These are phyloP conservation scores for Lumnitzera littorea DNA, from an alignment of 345 rosid genomes.

Conservation along the genomic window DNA sequence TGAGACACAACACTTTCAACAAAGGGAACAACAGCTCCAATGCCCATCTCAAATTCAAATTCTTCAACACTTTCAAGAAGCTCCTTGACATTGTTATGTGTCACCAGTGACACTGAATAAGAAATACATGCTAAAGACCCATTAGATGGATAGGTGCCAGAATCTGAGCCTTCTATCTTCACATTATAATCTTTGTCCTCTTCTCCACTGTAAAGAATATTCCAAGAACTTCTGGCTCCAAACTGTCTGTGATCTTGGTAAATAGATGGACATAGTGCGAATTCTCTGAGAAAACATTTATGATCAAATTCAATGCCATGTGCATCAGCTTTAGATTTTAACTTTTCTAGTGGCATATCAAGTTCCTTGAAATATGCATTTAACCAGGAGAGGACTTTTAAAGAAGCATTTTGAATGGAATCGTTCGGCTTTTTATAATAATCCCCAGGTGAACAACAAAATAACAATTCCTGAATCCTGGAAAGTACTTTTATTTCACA, in stretches of 20 bases:
- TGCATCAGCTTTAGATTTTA: constrained; percentile 27
- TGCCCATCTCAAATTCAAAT: constrained; percentile 88
- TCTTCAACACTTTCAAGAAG: constrained; percentile 77
- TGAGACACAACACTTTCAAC: constrained; percentile 60
- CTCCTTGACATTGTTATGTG: constrained; percentile 36
- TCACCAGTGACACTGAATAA: constrained; percentile 55
- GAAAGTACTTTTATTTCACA: constrained; percentile 69
- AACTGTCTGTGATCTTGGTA: constrained; percentile 11
- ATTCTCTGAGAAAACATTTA: constrained; percentile 33
- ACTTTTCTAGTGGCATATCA: constrained; percentile 32
- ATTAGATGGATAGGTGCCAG: constrained; percentile 44
- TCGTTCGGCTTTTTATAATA: constrained; percentile 61
- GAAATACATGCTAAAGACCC: constrained; percentile 51
- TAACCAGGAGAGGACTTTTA: constrained; percentile 73
- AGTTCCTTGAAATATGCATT: constrained; percentile 45
- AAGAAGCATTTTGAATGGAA: constrained; percentile 62
- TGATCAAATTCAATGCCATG: constrained; percentile 29
- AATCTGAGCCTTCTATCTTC: constrained; percentile 51
- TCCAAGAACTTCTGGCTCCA: constrained; percentile 18
- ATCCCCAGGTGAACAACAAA: constrained; percentile 56
- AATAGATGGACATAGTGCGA: constrained; percentile 23
- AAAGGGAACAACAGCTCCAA: constrained; percentile 53
- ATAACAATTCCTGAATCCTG: constrained; percentile 48
- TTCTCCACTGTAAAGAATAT: constrained; percentile 13
- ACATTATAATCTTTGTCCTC: constrained; percentile 24